Base-by-base conservation (phyloP, 2,329 filamentous ascomycete species). In the Cordyceps cateniannulata region DNA sequence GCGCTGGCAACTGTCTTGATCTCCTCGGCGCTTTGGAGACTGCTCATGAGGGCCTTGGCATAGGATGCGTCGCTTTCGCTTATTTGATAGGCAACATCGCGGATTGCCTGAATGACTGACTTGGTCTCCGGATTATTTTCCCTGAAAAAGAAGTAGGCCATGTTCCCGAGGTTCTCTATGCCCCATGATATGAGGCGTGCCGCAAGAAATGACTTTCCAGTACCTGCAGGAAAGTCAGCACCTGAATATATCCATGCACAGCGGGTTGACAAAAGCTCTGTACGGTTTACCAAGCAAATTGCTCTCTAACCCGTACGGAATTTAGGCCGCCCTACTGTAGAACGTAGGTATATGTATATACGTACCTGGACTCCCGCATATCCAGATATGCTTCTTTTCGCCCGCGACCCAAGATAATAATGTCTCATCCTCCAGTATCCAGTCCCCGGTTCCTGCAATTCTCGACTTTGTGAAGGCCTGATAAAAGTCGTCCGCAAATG, bases 61-160 rank as follows among this genome's bases (percentile, higher is more conserved):
- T 79, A 81, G 29, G 72, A 73, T 0, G 75, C 72, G 54, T 81
- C 77, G 51, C 73, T 73, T 59, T 79, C 73, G 61, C 75, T 76
- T 35, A 81, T 70, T 62, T 81, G 78, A 61, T 76, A 79, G 0
- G 79, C 77, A 12, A 81, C 64, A 40, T 79, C 77, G 0, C 76
- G 71, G 5, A 81, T 69, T 1, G 77, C 77, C 58, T 78, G 76
- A 10, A 76, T 70, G 8, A 79, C 71, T 5, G 76, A 79, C 47
- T 77, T 68, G 0, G 77, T 78, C 40, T 78, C 72, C 1, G 77
- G 76, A 58, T 78, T 76, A 62, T 78, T 77, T 56, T 78, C 75
- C 27, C 77, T 74, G 66, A 80, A 80, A 66, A 78, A 81, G 59
- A 79, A 79, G 66, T 79, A 81, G 1, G 70, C 78, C 2, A 70